A percentile compares a stretch with the other conserved stretches of the same genome.
Evolutionary conservation across 768 basidiomycete species (phyloP).

Genomic region (Pulveroboletus frians): DNA sequence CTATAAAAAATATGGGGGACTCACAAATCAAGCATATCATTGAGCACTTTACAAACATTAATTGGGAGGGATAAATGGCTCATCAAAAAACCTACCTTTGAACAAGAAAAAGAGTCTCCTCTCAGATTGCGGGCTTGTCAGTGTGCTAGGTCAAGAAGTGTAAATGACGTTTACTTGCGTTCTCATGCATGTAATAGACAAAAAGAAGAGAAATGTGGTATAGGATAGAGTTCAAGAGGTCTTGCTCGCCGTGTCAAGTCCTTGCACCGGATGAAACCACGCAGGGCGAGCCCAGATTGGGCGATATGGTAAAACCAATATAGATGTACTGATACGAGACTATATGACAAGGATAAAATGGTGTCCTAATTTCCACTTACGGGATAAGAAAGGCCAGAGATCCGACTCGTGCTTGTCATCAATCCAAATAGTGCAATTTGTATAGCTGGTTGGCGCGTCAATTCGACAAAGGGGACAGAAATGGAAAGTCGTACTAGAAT

Average conservation of each 20-base stretch:
- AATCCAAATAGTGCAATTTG: constrained; percentile 70
- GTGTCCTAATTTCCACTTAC: constrained; percentile 29
- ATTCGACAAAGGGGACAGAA: neutral
- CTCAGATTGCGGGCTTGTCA: constrained; percentile 35
- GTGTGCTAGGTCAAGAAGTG: neutral
- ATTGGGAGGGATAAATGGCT: neutral
- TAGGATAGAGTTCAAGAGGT: constrained; percentile 65
- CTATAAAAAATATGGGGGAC: constrained; percentile 19
- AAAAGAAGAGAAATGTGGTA: constrained; percentile 81
- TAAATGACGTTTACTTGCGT: constrained; percentile 31
- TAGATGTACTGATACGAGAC: constrained; percentile 26
- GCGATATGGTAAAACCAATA: constrained; percentile 36
- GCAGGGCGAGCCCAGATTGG: constrained; percentile 35
- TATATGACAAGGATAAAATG: constrained; percentile 15
- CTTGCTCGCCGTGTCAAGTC: constrained; percentile 29
- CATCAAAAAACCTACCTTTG: constrained; percentile 46
- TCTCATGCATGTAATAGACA: constrained; percentile 63
- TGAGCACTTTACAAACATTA: constrained; percentile 47
- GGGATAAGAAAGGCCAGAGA: constrained; percentile 50
- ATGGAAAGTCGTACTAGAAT: constrained; percentile 28
- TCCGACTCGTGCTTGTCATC: constrained; percentile 57
- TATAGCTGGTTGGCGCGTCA: constrained; percentile 21
- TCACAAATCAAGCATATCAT: constrained; percentile 78
- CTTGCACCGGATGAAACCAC: constrained; percentile 9
- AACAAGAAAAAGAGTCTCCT: constrained; percentile 66